Conservation (phyloP, 495 filamentous ascomycete species). For the Lophium mytilinum region DNA sequence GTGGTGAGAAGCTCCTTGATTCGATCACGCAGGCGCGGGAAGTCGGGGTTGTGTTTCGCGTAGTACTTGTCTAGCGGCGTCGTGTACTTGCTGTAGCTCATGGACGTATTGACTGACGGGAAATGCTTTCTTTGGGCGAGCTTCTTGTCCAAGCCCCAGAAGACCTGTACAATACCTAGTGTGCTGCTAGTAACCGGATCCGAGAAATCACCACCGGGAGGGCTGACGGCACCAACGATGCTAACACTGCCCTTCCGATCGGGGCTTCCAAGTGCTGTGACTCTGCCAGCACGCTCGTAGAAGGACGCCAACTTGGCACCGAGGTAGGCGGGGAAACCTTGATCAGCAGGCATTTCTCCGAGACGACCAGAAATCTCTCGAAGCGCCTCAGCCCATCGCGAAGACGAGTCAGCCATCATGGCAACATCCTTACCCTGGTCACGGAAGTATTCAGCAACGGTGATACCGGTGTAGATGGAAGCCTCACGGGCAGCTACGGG, state of each 20-base stretch:
- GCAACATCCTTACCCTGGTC: slow-evolving; percentile 96
- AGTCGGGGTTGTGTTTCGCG: slow-evolving; percentile 84
- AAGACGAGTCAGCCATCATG: slow-evolving; percentile 99
- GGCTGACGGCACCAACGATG: slow-evolving; percentile 95
- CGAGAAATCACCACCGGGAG: slow-evolving; percentile 97
- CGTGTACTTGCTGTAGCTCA: slow-evolving; percentile 97
- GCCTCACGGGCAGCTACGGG: slow-evolving; percentile 97
- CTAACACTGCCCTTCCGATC: slow-evolving; percentile 84
- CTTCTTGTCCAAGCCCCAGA: slow-evolving; percentile 99
- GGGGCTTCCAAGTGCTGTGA: slow-evolving; percentile 76
- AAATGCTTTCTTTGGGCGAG: slow-evolving; percentile 98
- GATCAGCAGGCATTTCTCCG: slow-evolving; percentile 99
- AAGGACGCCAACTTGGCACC: slow-evolving; percentile 95
- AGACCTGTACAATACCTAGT: slow-evolving; percentile 96
- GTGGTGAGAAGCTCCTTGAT: slow-evolving; percentile 88
- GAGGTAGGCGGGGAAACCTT: slow-evolving; percentile 97
- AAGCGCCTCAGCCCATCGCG: slow-evolving; percentile 95
- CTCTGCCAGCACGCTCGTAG: slow-evolving; percentile 95
- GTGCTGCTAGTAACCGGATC: slow-evolving; percentile 94
- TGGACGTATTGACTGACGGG: slow-evolving; percentile 92
- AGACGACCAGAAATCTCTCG: slow-evolving; percentile 98
- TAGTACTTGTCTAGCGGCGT: slow-evolving; percentile 82
- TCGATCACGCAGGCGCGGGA: slow-evolving; percentile 83
- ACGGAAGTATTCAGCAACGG: slow-evolving; percentile 95
- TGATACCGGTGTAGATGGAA: slow-evolving; percentile 98